Evolutionary conservation across 768 basidiomycete species (phyloP).

Genomic region (Atractiella rhizophila): DNA sequence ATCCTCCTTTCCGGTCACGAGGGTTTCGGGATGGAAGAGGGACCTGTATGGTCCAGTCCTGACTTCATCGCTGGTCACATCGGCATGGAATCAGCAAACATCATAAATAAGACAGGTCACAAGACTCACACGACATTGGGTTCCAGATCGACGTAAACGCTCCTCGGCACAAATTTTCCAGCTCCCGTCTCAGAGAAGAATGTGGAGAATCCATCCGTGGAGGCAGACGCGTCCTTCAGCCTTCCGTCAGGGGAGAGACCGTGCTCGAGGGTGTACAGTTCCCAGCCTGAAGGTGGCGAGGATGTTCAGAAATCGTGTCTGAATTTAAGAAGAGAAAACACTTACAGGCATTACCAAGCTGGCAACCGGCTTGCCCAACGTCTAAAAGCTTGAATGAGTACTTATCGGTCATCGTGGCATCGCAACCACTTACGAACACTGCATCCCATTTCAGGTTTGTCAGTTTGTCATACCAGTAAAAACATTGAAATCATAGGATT

Average conservation of each 20-base stretch:
- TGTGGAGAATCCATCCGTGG: constrained; percentile 92
- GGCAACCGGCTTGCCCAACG: constrained; percentile 95
- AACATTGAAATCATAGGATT: too few species aligned
- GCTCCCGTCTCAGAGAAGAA: constrained; percentile 98
- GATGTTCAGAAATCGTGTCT: too few species aligned
- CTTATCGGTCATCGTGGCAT: too few species aligned
- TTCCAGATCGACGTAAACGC: constrained; percentile 79
- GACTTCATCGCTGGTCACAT: constrained; percentile 94
- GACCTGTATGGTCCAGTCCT: constrained; percentile 81
- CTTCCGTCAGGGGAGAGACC: too few species aligned
- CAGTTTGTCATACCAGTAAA: too few species aligned
- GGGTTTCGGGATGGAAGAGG: constrained; percentile 96
- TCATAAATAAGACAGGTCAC: too few species aligned
- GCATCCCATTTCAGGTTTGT: too few species aligned
- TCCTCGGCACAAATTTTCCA: constrained; percentile 75
- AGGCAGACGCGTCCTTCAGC: too few species aligned
- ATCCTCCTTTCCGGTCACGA: constrained; percentile 96
- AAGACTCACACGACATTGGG: constrained; percentile 97
- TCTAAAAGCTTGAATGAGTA: too few species aligned
- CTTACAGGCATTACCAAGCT: constrained; percentile 97
- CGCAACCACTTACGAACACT: too few species aligned
- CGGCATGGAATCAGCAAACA: constrained; percentile 73
- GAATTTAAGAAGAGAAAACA: constrained; percentile 12
- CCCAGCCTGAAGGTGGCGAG: constrained; percentile 21
- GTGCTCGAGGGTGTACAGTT: constrained; percentile 90